Evolutionary conservation across 2,329 filamentous ascomycete genomes (phyloP).

Genomic region (Fusarium xyrophilum): DNA sequence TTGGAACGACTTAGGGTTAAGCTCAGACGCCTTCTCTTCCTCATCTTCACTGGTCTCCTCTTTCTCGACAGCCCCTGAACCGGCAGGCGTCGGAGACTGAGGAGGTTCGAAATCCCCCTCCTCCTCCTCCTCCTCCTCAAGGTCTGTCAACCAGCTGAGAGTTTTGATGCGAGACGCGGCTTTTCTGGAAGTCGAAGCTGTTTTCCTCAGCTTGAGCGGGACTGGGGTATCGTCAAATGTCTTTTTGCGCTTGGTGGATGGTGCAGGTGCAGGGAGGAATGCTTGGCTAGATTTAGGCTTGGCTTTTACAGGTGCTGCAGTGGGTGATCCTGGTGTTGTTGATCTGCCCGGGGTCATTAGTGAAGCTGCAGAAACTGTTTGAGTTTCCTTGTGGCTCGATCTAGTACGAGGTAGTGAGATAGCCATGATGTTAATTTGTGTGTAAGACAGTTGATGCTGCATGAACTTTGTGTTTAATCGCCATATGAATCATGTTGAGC

Average conservation of each 20-base stretch:
- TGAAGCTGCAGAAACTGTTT: background rate
- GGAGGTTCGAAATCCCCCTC: background rate
- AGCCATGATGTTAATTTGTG: slow-evolving; percentile 1
- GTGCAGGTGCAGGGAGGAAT: background rate
- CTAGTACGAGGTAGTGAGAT: background rate
- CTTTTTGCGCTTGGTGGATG: background rate
- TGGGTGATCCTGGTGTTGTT: background rate
- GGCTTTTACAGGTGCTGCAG: background rate
- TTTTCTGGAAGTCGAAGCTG: background rate
- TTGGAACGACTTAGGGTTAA: slow-evolving; percentile 9
- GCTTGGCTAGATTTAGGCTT: background rate
- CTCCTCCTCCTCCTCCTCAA: background rate
- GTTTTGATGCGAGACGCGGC: background rate
- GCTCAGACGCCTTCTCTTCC: background rate
- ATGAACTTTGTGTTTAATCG: background rate
- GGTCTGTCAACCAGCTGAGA: background rate
- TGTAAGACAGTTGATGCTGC: background rate
- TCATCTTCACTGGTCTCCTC: background rate
- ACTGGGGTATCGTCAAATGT: background rate
- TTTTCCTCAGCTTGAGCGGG: slow-evolving; percentile 6
- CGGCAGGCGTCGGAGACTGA: background rate
- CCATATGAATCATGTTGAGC: background rate
- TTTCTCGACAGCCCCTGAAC: background rate
- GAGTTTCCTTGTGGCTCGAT: background rate
- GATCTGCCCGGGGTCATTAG: background rate